Percentiles rank a stretch among this genome's conserved stretches.
Evolutionary conservation across 2,329 filamentous ascomycete species (phyloP).

Genomic region (Trichophyton mentagrophytes): DNA sequence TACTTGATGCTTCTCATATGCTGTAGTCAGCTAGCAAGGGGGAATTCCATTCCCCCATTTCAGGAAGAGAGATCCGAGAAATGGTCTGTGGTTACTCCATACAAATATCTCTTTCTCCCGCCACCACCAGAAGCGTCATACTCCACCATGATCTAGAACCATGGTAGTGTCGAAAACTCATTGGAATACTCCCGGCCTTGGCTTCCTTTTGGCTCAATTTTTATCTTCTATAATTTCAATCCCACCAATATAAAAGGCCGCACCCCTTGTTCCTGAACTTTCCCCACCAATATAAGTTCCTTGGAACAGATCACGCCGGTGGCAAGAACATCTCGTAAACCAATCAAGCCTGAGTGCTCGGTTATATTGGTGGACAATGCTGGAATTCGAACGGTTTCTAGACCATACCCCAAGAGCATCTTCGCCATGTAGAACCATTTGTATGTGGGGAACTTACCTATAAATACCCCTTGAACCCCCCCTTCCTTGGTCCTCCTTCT

Average conservation of each 20-base stretch:
- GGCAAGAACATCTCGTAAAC: background rate
- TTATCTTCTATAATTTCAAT: background rate
- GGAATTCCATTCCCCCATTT: background rate
- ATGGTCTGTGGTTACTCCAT: background rate
- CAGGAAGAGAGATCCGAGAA: background rate
- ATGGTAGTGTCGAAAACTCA: background rate
- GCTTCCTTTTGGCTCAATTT: background rate
- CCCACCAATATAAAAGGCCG: background rate
- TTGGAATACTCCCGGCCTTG: background rate
- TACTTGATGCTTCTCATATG: background rate
- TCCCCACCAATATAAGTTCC: background rate
- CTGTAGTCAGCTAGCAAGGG: background rate
- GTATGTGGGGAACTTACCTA: conserved; percentile 8
- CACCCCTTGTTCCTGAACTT: conserved; percentile 2
- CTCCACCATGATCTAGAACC: background rate
- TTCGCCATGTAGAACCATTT: background rate
- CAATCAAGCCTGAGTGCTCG: background rate
- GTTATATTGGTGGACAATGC: conserved; percentile 1
- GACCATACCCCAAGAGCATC: background rate
- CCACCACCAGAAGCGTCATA: background rate
- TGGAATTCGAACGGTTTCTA: background rate
- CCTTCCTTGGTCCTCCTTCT: background rate
- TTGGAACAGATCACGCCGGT: background rate
- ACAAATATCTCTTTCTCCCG: background rate
- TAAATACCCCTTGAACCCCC: conserved; percentile 11